Evolutionary conservation across 371 early-diverging fungal genomes (phyloP), one percentile per base, ranked within the genome.

Genomic region (Entomophthora muscae): DNA sequence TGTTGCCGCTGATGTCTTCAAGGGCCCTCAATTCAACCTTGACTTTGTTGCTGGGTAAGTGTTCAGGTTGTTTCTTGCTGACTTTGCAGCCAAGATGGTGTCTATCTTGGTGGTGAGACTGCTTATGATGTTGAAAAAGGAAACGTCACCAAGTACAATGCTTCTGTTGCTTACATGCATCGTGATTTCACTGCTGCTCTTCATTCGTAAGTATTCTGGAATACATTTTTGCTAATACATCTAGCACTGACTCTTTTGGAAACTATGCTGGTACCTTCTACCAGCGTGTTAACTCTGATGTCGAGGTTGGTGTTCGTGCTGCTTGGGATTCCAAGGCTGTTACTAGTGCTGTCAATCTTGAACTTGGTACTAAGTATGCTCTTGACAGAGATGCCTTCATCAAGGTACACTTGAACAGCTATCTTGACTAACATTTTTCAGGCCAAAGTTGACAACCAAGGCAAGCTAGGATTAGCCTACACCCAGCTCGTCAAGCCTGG

Each of bases 391-490:
- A 83, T 71, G 83, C 94, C 62, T 91, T 88, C 68, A 82, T 94
- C 68, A 97, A 95, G 88, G 81, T 75, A 61, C 26, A 26, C 13
- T 57, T 7, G 31, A 30, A 28, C 63, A 23, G 52, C 23, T 32
- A 0, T 26, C 32, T 31, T 54, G 52, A 21, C 27, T 66, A 60
- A 7, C 13, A 27, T 42, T 53, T 29, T 51, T 51, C 54, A 66
- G 83, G 89, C 93, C 72, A 96, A 95, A 88, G 83, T 98, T 72
- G 83, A 91, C 83, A 95, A 92, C 79, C 69, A 80, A 63, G 98
- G 98, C 75, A 83, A 83, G 33, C 78, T 98, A 65, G 95, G 95
- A 68, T 82, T 95, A 64, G 90, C 78, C 66, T 98, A 90, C 80
- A 91, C 95, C 61, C 96, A 95, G 78, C 68, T 78, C 53, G 80